Base-by-base conservation (phyloP, 2,329 filamentous ascomycete genomes). In the Colletotrichum sansevieriae region DNA sequence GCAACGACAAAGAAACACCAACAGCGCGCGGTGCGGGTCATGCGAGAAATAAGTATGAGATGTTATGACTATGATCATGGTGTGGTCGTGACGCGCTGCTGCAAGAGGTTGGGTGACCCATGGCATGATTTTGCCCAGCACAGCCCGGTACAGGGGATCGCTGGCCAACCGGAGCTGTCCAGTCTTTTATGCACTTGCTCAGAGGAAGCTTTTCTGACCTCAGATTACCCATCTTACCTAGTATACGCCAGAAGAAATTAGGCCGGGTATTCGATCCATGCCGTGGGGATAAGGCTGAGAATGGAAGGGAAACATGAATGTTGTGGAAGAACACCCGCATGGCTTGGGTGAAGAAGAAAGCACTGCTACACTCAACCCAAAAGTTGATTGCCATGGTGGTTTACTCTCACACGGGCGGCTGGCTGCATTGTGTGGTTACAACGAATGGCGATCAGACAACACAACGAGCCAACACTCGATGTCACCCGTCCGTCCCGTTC, bases 11-110 rank as follows among this genome's bases (percentile, higher is more conserved):
- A 63, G 59, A 52, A 58, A 44, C 52, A 49, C 55, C 25, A 58
- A 61, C 51, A 49, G 37, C 52, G 33, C 61, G 33, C 35, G 15
- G 60, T 54, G 65, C 55, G 61, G 68, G 56, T 68, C 59, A 65
- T 49, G 60, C 47, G 68, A 70, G 65, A 47, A 56, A 68, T 60
- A 70, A 51, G 68, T 68, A 68, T 71, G 70, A 71, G 56, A 65
- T 71, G 70, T 71, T 71, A 57, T 61, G 44, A 58, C 68, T 60
- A 51, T 52, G 68, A 68, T 57, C 51, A 57, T 71, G 70, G 68
- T 71, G 60, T 64, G 68, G 64, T 71, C 46, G 63, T 71, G 70
- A 71, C 70, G 68, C 55, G 51, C 63, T 35, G 49, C 57, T 37
- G 49, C 33, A 41, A 66, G 62, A 69, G 63, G 66, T 68, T 68